Evolutionary conservation across 352 stramenopile species (phyloP).

Genomic region (Peronospora farinosa): DNA sequence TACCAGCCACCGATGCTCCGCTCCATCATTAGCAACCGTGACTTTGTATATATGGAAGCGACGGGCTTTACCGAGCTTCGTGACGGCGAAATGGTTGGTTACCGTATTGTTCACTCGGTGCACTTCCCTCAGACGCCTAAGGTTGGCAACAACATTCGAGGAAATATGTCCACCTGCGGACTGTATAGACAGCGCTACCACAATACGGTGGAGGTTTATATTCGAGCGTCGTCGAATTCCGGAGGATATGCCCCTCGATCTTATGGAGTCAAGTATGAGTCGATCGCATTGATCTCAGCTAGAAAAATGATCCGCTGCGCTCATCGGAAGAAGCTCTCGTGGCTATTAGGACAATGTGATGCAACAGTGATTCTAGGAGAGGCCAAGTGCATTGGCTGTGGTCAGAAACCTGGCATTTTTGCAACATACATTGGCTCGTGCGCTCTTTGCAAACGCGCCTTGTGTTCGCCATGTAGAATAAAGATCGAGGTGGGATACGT

Average conservation of each 20-base stretch:
- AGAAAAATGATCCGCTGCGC: conserved; percentile 41
- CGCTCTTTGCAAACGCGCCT: conserved; percentile 19
- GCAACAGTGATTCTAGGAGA: conserved; percentile 12
- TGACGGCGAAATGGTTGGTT: conserved; percentile 46
- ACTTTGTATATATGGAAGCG: conserved; percentile 25
- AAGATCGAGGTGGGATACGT: conserved; percentile 28
- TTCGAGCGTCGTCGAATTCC: conserved; percentile 31
- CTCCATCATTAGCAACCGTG: conserved; percentile 34
- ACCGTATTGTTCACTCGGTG: conserved; percentile 58
- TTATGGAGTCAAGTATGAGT: conserved; percentile 40
- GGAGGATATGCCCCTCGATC: conserved; percentile 40
- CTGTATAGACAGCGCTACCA: conserved; percentile 47
- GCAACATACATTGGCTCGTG: conserved; percentile 23
- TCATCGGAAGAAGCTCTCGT: conserved; percentile 49
- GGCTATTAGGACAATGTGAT: conserved; percentile 23
- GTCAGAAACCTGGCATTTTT: conserved; percentile 24
- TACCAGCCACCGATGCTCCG: conserved; percentile 25
- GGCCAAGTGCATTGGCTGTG: conserved; percentile 26
- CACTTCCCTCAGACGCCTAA: conserved; percentile 39
- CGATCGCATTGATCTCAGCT: conserved; percentile 39
- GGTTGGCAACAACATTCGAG: conserved; percentile 37
- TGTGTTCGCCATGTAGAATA: conserved; percentile 22
- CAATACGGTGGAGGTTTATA: conserved; percentile 46
- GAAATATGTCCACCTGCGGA: conserved; percentile 44
- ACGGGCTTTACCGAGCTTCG: conserved; percentile 28